Conservation (phyloP, 192 early-diverging fungal genomes). For the Coemansia sp. region DNA sequence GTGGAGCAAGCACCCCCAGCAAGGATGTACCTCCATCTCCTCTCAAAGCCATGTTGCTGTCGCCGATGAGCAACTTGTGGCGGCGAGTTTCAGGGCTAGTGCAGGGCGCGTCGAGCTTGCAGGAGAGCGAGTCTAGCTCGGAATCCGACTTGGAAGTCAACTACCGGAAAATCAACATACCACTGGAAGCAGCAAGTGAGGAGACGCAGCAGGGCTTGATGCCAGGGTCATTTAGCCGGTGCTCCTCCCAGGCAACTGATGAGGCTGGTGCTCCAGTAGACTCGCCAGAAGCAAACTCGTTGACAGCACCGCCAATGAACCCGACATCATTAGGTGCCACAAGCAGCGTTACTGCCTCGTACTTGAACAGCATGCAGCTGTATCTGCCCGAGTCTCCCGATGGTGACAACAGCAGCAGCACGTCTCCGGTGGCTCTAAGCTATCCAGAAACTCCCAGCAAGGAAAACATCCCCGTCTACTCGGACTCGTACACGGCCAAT, state of each 20-base stretch:
- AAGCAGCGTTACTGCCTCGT: conserved; percentile 8
- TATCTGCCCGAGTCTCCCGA: conserved; percentile 29
- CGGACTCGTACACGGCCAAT: not conserved
- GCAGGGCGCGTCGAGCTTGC: conserved; percentile 23
- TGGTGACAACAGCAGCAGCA: conserved; percentile 24
- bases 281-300: conserved; percentile 32
- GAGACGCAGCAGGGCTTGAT: not conserved
- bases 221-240: conserved; percentile 6
- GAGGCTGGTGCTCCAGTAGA: conserved; percentile 19
- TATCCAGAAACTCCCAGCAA: conserved; percentile 52
- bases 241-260: conserved; percentile 3
- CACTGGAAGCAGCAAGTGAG: not conserved
- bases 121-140: conserved; percentile 15
- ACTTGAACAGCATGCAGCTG: conserved; percentile 29
- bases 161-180: too few relatives aligned
- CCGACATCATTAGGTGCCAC: conserved; percentile 26
- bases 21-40: conserved; percentile 26
- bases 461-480: conserved; percentile 49
- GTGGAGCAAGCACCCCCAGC: not conserved
- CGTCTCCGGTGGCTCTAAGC: conserved; percentile 22
- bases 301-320: conserved; percentile 53
- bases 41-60: conserved; percentile 39
- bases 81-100: conserved; percentile 48
- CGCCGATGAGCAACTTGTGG: conserved; percentile 39
- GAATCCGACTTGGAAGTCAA: not conserved